Conservation (phyloP, 257 asterid genomes). For the Solanum stenotomum region DNA sequence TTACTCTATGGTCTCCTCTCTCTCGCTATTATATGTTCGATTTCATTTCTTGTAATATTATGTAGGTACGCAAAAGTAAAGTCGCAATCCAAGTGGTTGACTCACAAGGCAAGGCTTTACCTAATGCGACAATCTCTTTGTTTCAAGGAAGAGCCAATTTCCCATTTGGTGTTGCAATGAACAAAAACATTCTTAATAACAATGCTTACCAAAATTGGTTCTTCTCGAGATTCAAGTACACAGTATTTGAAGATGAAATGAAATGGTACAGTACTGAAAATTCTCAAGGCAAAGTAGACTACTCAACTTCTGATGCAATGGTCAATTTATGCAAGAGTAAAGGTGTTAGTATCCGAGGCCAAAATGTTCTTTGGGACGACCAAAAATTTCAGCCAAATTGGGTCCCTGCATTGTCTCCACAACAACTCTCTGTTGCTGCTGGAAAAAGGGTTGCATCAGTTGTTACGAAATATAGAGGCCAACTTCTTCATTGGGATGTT, state of each 20-base stretch:
- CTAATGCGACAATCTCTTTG: slow-evolving; percentile 1
- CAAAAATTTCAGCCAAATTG: slow-evolving; percentile 27
- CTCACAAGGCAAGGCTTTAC: slow-evolving; percentile 4
- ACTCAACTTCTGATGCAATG: slow-evolving; percentile 38
- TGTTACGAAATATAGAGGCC: slow-evolving; percentile 23
- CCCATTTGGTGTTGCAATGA: slow-evolving; percentile 19
- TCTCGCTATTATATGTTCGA: no score
- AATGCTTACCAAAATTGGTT: slow-evolving; percentile 38
- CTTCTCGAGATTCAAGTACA: slow-evolving; percentile 38
- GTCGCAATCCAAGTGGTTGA: slow-evolving; percentile 18
- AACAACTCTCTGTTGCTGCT: slow-evolving; percentile 19
- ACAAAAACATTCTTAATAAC: background rate
- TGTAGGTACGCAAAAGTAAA: slow-evolving; percentile 16
- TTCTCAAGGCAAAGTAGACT: slow-evolving; percentile 30
- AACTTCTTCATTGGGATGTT: slow-evolving; percentile 67
- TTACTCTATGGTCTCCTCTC: no score
- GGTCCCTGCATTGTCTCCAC: slow-evolving; percentile 21
- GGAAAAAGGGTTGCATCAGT: slow-evolving; percentile 27
- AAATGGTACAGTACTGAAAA: slow-evolving; percentile 42
- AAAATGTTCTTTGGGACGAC: slow-evolving; percentile 49
- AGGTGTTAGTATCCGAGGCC: slow-evolving; percentile 38
- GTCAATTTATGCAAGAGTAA: slow-evolving; percentile 23
- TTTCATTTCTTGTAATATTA: background rate
- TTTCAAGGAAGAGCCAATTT: background rate
- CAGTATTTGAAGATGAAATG: slow-evolving; percentile 53